Base-by-base conservation (phyloP, 768 basidiomycete species). In the Naganishia onofrii region DNA sequence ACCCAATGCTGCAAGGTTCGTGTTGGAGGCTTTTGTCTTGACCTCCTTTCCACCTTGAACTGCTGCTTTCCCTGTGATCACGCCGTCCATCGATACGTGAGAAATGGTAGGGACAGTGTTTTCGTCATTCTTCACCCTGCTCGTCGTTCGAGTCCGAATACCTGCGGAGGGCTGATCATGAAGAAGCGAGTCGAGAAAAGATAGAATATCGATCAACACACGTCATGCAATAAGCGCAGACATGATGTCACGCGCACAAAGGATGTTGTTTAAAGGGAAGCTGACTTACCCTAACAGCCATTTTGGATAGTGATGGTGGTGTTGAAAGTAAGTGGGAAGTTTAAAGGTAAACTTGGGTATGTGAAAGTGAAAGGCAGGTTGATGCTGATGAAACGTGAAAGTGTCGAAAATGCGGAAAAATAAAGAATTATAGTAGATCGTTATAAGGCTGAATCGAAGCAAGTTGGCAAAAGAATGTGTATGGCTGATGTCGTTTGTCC, bases 41-140 rank as follows among this genome's bases (percentile, higher is more conserved):
- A 66, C 34, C 21, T 63, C 60, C 28, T 63, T 63, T 42, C 31
- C 38, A 29, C 60, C 60, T 36, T 63, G 60, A 44, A 63, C 60
- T 28, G 38, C 23, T 42, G 60, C 38, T 42, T 63, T 70, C 69
- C 48, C 34, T 58, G 31, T 66, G 70, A 31, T 55, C 66, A 42
- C 55, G 72, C 44, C 77, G 76, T 72, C 76, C 76, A 29, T 71
- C 72, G 19, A 71, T 67, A 56, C 13, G 73, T 74, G 17, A 23
- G 60, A 52, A 29, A 26, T 75, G 76, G 4, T 77, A 73, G 17
- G 66, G 74, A 31, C 77, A 72, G 66, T 65, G 69, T 13, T 76
- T 72, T 75, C 60, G 63, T 63, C 60, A 44, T 63, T 63, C 60
- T 63, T 63, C 26, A 57, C 42, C 71, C 17, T 70, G 64, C 23